A percentile compares a stretch with the other conserved stretches of the same genome.
These are phyloP conservation scores for Arthrobotrys iridis DNA, from an alignment of 2,329 filamentous ascomycete species.

Conservation along the genomic window DNA sequence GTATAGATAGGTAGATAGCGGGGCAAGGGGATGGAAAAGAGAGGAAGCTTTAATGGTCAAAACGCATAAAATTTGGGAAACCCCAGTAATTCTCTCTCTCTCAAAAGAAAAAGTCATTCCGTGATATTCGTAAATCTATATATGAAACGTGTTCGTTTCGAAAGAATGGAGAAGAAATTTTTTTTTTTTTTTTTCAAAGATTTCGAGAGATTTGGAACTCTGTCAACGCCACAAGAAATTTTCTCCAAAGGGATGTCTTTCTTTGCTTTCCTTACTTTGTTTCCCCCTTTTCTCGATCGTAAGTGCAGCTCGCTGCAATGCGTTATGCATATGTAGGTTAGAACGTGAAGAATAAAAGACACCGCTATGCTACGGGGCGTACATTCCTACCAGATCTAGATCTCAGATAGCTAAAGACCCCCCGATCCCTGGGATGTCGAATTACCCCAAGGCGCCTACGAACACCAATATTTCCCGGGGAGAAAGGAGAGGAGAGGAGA, in stretches of 20 bases:
- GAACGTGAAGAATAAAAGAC: background rate
- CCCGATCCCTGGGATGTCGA: too few relatives aligned
- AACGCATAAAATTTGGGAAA: background rate
- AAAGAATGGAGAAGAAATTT: background rate
- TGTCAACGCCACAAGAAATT: background rate
- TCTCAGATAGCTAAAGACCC: background rate
- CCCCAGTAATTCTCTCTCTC: too few relatives aligned
- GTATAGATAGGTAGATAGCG: slow-evolving; percentile 1
- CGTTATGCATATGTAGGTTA: slow-evolving; percentile 8
- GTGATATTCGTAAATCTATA: too few relatives aligned
- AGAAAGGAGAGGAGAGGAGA: background rate
- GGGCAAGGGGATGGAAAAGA: background rate
- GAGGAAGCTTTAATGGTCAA: background rate
- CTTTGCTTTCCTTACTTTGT: too few relatives aligned
- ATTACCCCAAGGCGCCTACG: too few relatives aligned
- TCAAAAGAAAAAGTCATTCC: background rate
- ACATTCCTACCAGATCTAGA: slow-evolving; percentile 7
- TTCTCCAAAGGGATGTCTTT: too few relatives aligned
- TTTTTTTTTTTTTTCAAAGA: background rate
- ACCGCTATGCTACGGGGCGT: background rate
- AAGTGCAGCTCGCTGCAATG: background rate
- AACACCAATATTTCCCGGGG: background rate
- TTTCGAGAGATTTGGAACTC: too few relatives aligned
- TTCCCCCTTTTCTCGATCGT: background rate
- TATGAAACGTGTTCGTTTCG: too few relatives aligned